These are phyloP conservation scores for Nakazawaea anatomiae DNA, from an alignment of 805 yeast genomes.

Conservation along the genomic window DNA sequence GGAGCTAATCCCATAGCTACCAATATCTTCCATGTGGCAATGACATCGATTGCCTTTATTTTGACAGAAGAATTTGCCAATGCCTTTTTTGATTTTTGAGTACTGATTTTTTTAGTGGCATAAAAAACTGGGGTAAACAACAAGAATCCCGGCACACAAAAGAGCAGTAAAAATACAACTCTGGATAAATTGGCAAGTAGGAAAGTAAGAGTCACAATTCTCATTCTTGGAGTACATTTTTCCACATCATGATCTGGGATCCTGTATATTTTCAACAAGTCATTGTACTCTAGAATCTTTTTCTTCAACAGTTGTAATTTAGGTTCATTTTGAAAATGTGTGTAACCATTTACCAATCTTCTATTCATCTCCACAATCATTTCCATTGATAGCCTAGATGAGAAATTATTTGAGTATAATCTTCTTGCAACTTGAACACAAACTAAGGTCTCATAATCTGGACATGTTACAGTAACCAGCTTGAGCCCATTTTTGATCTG, in stretches of 20 bases:
- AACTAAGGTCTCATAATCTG: constrained; percentile 84
- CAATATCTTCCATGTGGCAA: constrained; percentile 95
- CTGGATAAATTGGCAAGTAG: constrained; percentile 29
- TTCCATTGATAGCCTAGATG: constrained; percentile 69
- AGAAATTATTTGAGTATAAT: constrained; percentile 71
- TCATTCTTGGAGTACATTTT: constrained; percentile 20
- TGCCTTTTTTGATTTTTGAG: constrained; percentile 68
- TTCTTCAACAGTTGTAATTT: constrained; percentile 52
- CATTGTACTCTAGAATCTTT: constrained; percentile 67
- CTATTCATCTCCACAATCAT: constrained; percentile 88
- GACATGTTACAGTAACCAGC: constrained; percentile 83
- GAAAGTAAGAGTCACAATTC: constrained; percentile 17
- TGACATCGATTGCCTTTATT: constrained; percentile 85
- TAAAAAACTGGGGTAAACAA: constrained; percentile 86
- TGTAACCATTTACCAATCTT: constrained; percentile 76
- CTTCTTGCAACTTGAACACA: constrained; percentile 90
- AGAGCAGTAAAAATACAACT: constrained; percentile 46
- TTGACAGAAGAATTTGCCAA: constrained; percentile 85
- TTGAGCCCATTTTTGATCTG: constrained; percentile 66
- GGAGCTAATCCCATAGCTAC: constrained; percentile 90
- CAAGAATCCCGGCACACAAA: constrained; percentile 84
- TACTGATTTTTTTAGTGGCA: constrained; percentile 69
- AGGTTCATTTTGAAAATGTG: constrained; percentile 66
- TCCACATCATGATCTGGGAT: constrained; percentile 61
- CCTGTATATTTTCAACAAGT: constrained; percentile 39